phyloP scores from a whole-genome alignment of 352 stramenopile genomes.

The Peronospora destructor region DNA sequence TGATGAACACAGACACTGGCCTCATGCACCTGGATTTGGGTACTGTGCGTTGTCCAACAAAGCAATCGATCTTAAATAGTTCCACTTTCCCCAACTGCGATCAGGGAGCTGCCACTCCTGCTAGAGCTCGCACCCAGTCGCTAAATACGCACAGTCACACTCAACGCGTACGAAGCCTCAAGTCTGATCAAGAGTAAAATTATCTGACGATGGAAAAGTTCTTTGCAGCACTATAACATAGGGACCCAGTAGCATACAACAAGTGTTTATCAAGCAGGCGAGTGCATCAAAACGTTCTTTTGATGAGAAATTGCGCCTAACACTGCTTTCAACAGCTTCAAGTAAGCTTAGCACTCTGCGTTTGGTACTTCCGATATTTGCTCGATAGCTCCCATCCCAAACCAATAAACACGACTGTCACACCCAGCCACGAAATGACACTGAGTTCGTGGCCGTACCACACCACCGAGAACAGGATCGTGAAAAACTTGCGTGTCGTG shows the following conservation, averaged over 20 bases:
- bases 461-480: conserved; percentile 96
- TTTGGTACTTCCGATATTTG: conserved; percentile 84
- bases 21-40: conserved; percentile 81
- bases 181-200: conserved; percentile 23
- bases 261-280: conserved; percentile 11
- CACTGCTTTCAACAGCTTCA: conserved; percentile 12
- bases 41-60: conserved; percentile 32
- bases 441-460: conserved; percentile 93
- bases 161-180: conserved; percentile 4
- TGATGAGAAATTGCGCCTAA: conserved; percentile 20
- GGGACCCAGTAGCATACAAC: background rate
- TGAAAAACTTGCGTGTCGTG: conserved; percentile 99
- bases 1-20: conserved; percentile 76
- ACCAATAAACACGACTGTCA: conserved; percentile 89
- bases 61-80: conserved; percentile 23
- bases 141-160: conserved; percentile 10
- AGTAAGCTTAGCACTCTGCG: conserved; percentile 37
- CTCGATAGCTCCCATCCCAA: conserved; percentile 77
- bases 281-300: conserved; percentile 25
- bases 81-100: conserved; percentile 3
- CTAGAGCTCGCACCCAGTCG: conserved; percentile 36
- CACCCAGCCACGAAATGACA: conserved; percentile 86
- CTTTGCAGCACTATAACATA: conserved; percentile 8
- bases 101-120: conserved; percentile 18
- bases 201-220: background rate